Evolutionary conservation across 805 yeast species (phyloP).

Genomic region (Metschnikowia gruessii): DNA sequence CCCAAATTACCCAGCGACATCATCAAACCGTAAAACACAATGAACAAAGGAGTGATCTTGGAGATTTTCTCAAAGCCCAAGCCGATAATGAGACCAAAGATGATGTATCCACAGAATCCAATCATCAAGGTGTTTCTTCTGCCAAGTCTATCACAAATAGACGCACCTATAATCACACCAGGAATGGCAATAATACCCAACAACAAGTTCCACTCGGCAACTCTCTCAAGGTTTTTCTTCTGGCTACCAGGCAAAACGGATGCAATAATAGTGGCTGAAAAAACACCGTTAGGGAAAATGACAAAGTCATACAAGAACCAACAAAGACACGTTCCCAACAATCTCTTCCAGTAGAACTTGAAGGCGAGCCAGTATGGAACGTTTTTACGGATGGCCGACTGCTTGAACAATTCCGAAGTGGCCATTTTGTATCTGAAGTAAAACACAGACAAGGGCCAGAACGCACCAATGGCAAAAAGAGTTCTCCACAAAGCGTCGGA

Average conservation of each 20-base stretch:
- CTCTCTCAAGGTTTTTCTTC: constrained; percentile 44
- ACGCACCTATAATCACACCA: constrained; percentile 71
- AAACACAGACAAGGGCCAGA: constrained; percentile 71
- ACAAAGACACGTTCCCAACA: constrained; percentile 67
- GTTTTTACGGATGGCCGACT: constrained; percentile 55
- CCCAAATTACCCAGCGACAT: constrained; percentile 70
- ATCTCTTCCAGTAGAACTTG: constrained; percentile 64
- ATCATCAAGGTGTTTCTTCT: constrained; percentile 67
- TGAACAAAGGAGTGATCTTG: constrained; percentile 59
- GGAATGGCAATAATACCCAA: constrained; percentile 67
- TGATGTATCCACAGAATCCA: constrained; percentile 69
- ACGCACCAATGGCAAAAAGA: constrained; percentile 59
- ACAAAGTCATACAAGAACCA: constrained; percentile 84
- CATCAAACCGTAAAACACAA: constrained; percentile 72
- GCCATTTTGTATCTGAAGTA: constrained; percentile 70
- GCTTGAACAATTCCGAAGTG: constrained; percentile 60
- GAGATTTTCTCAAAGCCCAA: constrained; percentile 55
- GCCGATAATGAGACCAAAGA: constrained; percentile 71
- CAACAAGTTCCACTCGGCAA: constrained; percentile 73
- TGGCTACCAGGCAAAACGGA: constrained; percentile 39
- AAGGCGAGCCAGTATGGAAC: constrained; percentile 55
- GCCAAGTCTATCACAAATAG: constrained; percentile 60
- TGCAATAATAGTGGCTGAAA: constrained; percentile 58
- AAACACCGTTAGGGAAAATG: constrained; percentile 75
- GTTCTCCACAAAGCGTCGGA: constrained; percentile 65